Conservation (phyloP, 495 filamentous ascomycete genomes). For the Glutinoglossum americanum region DNA sequence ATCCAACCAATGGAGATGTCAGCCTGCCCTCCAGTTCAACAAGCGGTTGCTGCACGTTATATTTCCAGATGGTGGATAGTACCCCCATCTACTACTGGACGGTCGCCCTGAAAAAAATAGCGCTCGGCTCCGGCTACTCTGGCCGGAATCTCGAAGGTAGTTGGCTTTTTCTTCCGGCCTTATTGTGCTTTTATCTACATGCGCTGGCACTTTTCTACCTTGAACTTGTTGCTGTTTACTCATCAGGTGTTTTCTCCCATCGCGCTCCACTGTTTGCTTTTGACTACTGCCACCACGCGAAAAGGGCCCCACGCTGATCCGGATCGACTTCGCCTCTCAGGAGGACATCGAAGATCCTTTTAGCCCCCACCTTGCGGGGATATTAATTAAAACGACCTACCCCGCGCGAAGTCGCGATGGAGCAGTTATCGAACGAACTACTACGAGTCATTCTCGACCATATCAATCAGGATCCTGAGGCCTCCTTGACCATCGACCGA, state of each 20-base stretch:
- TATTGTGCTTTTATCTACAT: neutral
- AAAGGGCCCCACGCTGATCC: neutral
- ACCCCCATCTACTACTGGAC: neutral
- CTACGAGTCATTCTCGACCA: slow-evolving; percentile 34
- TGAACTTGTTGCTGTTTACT: slow-evolving; percentile 1
- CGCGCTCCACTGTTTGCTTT: slow-evolving; percentile 1
- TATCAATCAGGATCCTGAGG: slow-evolving; percentile 26
- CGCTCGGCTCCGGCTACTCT: slow-evolving; percentile 1
- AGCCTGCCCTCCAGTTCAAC: neutral
- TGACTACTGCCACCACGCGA: neutral
- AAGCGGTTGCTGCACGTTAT: neutral
- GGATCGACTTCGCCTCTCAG: neutral
- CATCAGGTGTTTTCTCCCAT: neutral
- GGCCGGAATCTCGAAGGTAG: neutral
- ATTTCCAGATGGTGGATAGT: neutral
- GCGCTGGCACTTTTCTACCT: neutral
- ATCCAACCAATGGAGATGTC: neutral
- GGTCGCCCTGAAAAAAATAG: neutral
- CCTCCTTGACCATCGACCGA: slow-evolving; percentile 23
- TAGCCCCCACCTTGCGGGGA: slow-evolving; percentile 1
- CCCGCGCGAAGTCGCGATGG: slow-evolving; percentile 3
- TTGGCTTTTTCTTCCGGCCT: neutral
- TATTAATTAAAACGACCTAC: neutral
- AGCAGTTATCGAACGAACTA: slow-evolving; percentile 25
- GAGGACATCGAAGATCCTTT: neutral